phyloP scores from a whole-genome alignment of 345 rosid genomes.

The Reutealis trisperma region DNA sequence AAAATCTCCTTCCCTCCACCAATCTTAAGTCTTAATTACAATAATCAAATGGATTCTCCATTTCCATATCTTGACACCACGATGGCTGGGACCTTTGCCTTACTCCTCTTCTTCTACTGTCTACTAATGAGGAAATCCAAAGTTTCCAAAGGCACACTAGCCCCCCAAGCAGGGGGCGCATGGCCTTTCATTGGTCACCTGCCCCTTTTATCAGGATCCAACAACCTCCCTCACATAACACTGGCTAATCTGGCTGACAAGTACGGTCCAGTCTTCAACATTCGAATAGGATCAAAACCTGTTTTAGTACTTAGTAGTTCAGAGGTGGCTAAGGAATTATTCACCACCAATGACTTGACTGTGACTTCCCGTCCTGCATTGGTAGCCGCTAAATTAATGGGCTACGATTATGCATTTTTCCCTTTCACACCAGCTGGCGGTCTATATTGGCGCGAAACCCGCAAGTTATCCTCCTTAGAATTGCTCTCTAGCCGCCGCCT shows the following conservation, averaged over 20 bases:
- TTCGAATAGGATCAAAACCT: constrained; percentile 29
- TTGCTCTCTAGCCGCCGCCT: constrained; percentile 35
- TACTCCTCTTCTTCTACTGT: neutral
- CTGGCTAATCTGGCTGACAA: constrained; percentile 38
- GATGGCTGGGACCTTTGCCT: neutral
- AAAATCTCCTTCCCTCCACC: neutral
- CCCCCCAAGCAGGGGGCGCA: neutral
- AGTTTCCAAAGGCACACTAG: neutral
- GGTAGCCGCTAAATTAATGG: constrained; percentile 17
- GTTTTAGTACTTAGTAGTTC: constrained; percentile 35
- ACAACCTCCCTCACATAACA: constrained; percentile 29
- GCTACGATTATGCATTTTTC: constrained; percentile 37
- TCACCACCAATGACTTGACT: constrained; percentile 33
- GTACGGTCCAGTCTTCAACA: constrained; percentile 41
- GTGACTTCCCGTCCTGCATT: constrained; percentile 29
- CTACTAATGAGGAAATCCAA: neutral
- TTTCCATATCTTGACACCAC: neutral
- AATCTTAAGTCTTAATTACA: no score
- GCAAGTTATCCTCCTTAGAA: constrained; percentile 33
- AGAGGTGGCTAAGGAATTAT: constrained; percentile 39
- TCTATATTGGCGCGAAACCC: constrained; percentile 47
- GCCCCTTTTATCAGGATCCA: constrained; percentile 1
- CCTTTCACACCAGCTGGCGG: constrained; percentile 33
- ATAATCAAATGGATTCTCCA: neutral
- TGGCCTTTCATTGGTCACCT: constrained; percentile 54